These are phyloP conservation scores for Epithele typhae DNA, from an alignment of 768 basidiomycete species.

Conservation along the genomic window DNA sequence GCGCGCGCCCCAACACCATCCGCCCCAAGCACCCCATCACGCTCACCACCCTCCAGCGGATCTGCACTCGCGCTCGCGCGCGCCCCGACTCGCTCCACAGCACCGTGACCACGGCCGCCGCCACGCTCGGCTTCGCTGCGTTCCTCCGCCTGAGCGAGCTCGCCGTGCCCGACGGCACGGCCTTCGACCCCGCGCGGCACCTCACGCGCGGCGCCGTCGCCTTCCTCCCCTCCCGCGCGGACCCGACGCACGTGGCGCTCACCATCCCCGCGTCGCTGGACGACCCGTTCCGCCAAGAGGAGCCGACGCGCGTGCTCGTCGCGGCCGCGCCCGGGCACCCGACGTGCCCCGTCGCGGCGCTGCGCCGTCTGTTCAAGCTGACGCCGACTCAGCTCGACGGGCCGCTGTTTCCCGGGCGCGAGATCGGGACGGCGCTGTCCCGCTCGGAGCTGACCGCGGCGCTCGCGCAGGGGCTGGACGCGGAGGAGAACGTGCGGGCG, in stretches of 20 bases:
- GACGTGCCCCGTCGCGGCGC: background rate
- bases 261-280: background rate
- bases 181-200: constrained; percentile 13
- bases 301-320: background rate
- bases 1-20: too few species aligned
- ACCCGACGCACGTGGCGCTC: background rate
- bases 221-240: constrained; percentile 22
- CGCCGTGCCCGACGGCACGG: constrained; percentile 8
- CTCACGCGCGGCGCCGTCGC: constrained; percentile 21
- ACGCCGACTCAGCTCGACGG: background rate
- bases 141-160: constrained; percentile 24
- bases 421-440: background rate
- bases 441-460: too few species aligned
- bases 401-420: background rate
- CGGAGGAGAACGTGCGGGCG: background rate
- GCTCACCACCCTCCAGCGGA: constrained; percentile 14
- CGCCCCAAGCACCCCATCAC: constrained; percentile 27
- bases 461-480: too few species aligned
- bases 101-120: constrained; percentile 12
- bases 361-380: background rate
- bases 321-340: background rate
- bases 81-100: background rate
- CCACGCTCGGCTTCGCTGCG: constrained; percentile 18
- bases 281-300: background rate
- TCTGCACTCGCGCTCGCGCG: constrained; percentile 1